These are phyloP conservation scores for Plasmodium ovale DNA, from an alignment of 169 alveolate genomes.

Conservation along the genomic window DNA sequence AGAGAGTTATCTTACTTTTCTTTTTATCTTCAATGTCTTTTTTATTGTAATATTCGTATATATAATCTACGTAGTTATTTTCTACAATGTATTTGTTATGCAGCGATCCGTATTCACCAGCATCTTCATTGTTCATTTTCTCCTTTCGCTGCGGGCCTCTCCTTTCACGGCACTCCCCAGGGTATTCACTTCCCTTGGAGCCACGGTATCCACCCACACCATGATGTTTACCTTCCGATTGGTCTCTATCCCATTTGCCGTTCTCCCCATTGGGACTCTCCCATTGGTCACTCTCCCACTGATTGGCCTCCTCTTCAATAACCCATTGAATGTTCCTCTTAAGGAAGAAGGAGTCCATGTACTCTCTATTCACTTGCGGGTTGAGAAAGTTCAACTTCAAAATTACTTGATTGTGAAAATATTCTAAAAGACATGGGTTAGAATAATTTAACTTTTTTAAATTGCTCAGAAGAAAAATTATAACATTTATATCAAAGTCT, in stretches of 20 bases:
- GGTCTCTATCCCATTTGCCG: background rate
- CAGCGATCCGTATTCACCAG: constrained; percentile 30
- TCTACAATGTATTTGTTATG: constrained; percentile 67
- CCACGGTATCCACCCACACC: too few species aligned
- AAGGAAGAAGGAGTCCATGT: constrained; percentile 35
- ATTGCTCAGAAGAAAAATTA: constrained; percentile 44
- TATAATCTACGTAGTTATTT: constrained; percentile 50
- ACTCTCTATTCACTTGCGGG: constrained; percentile 10
- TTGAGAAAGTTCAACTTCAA: constrained; percentile 14
- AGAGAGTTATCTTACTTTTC: constrained; percentile 29
- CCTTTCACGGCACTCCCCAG: too few species aligned
- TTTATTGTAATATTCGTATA: constrained; percentile 68
- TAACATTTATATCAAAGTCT: constrained; percentile 32
- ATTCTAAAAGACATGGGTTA: constrained; percentile 16
- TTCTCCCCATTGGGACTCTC: background rate
- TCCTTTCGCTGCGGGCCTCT: background rate
- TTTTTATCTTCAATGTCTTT: constrained; percentile 35
- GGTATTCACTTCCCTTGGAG: too few species aligned
- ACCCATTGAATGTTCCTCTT: constrained; percentile 27
- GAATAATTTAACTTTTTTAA: constrained; percentile 45
- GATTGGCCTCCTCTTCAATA: constrained; percentile 9
- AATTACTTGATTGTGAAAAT: constrained; percentile 31
- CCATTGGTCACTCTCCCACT: background rate
- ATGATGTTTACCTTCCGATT: background rate
- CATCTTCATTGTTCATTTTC: background rate